Evolutionary conservation across 495 filamentous ascomycete species (phyloP).

Genomic region (Neurospora tetraspora): DNA sequence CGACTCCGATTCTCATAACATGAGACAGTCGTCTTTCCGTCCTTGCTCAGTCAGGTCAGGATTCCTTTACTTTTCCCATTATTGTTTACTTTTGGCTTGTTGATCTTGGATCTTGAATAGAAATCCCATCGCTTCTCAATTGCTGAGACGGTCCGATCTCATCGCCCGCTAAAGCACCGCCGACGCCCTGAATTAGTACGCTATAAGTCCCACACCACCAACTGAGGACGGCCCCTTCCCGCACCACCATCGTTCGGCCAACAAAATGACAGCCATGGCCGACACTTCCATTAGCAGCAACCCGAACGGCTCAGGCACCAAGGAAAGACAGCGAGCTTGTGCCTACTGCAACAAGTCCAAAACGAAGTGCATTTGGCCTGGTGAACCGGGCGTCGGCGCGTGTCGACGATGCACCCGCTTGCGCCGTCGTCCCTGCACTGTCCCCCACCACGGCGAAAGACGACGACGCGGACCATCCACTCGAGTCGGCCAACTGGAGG

Average conservation of each 20-base stretch:
- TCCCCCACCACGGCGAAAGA: constrained; percentile 1
- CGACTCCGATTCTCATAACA: neutral
- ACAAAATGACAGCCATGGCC: constrained; percentile 3
- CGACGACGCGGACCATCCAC: constrained; percentile 3
- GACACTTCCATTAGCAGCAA: neutral
- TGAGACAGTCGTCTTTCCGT: neutral
- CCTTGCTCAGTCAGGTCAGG: neutral
- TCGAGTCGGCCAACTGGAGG: constrained; percentile 19
- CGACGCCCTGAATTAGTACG: neutral
- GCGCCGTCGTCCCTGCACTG: neutral
- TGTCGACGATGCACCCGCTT: constrained; percentile 6
- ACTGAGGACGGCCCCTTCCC: no score
- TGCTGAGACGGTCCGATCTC: neutral
- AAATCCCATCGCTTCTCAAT: neutral
- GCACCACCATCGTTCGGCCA: neutral
- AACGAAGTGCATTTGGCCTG: constrained; percentile 9
- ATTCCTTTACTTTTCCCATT: neutral
- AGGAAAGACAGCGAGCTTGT: constrained; percentile 6
- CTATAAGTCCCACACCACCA: neutral
- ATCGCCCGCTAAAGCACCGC: neutral
- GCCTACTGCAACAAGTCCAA: constrained; percentile 11
- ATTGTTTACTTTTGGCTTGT: neutral
- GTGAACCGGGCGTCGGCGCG: constrained; percentile 1
- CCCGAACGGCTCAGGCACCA: neutral
- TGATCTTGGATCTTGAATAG: neutral